Conservation (phyloP, 306 rosid species). For the Comarum palustre region DNA sequence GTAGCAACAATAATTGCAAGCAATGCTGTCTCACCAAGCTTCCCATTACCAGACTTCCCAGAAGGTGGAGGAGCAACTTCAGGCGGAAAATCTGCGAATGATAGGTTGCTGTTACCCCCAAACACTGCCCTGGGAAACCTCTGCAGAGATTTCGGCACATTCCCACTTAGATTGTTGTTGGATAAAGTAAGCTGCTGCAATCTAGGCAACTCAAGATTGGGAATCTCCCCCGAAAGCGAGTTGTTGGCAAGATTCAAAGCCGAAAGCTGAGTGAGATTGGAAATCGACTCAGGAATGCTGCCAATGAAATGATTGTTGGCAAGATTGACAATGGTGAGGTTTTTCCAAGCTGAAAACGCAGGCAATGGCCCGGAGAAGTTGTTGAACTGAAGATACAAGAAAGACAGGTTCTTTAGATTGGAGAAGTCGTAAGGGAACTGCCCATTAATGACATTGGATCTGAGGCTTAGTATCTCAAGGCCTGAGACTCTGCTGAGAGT, state of each 20-base stretch:
- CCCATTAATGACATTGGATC: conserved; percentile 70
- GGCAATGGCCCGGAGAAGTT: conserved; percentile 70
- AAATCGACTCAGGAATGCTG: conserved; percentile 56
- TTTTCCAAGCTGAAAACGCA: conserved; percentile 65
- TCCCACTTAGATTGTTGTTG: conserved; percentile 53
- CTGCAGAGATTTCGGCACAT: conserved; percentile 57
- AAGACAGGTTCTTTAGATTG: conserved; percentile 57
- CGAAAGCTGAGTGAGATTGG: conserved; percentile 46
- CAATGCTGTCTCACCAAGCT: conserved; percentile 53
- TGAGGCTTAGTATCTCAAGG: conserved; percentile 59
- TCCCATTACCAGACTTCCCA: conserved; percentile 35
- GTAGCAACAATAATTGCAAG: conserved; percentile 53
- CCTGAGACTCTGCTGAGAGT: conserved; percentile 62
- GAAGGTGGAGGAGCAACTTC: conserved; percentile 32
- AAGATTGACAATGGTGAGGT: conserved; percentile 55
- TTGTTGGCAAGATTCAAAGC: conserved; percentile 72
- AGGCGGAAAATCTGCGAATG: conserved; percentile 27
- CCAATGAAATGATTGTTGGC: conserved; percentile 67
- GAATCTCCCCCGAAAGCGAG: conserved; percentile 61
- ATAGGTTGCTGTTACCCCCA: conserved; percentile 51
- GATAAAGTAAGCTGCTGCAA: conserved; percentile 48
- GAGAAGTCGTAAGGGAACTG: conserved; percentile 60
- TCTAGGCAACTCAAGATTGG: conserved; percentile 41
- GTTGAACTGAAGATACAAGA: conserved; percentile 75
- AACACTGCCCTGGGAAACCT: conserved; percentile 63